Conservation (phyloP, 202 grass and related monocot species). For the Zoysia matrella region DNA sequence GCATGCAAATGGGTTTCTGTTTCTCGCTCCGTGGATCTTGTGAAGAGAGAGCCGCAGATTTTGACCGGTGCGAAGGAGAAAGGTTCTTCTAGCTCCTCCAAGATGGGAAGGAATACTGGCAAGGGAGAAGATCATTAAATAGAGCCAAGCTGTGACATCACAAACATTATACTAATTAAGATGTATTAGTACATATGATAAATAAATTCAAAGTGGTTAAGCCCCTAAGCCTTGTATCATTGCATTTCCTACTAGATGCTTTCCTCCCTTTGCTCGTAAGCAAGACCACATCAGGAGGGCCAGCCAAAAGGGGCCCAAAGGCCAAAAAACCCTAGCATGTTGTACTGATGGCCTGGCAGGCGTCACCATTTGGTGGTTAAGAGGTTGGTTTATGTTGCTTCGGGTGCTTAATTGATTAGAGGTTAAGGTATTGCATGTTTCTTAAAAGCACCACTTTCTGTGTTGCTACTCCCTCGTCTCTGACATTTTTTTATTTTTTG, state of each 20-base stretch:
- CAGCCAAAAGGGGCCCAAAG: conserved; percentile 32
- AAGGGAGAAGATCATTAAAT: conserved; percentile 56
- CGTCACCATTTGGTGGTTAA: conserved; percentile 17
- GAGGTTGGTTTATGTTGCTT: conserved; percentile 7
- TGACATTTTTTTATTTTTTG: no score
- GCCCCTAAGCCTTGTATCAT: conserved; percentile 13
- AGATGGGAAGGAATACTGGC: conserved; percentile 38
- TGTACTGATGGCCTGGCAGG: not conserved
- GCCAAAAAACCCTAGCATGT: conserved; percentile 44
- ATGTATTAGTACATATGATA: conserved; percentile 31
- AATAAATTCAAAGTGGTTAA: conserved; percentile 25
- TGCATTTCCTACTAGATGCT: not conserved
- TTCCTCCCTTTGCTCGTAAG: conserved; percentile 39
- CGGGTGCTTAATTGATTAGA: conserved; percentile 9
- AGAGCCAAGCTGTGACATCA: conserved; percentile 52
- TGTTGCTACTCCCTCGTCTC: no score
- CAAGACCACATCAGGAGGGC: conserved; percentile 33
- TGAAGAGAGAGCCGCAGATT: conserved; percentile 28
- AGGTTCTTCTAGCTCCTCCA: not conserved
- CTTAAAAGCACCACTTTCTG: not conserved
- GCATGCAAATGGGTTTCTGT: not conserved
- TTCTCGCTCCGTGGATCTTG: conserved; percentile 47
- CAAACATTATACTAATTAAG: conserved; percentile 14
- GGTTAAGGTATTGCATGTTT: conserved; percentile 18
- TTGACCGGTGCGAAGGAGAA: conserved; percentile 18